phyloP scores from a whole-genome alignment of 1,139 yeast species.

The Sugiyamaella grinbergsii region DNA sequence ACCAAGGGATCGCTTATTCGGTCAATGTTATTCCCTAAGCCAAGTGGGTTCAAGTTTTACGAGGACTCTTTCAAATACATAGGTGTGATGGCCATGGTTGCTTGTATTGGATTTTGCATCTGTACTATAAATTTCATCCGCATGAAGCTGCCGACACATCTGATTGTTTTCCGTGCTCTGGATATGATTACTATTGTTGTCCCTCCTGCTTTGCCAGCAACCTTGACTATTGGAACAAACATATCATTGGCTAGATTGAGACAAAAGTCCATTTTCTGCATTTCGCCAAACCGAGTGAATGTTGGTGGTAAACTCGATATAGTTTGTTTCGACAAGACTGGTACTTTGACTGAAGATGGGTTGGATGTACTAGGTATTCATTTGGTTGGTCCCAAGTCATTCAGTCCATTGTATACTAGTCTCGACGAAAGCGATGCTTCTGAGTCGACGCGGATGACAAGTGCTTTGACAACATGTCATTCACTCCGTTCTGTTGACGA shows the following conservation, averaged over 20 bases:
- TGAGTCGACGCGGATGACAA: constrained; percentile 18
- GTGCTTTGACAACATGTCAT: constrained; percentile 79
- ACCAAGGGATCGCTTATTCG: constrained; percentile 95
- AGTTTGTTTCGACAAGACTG: constrained; percentile 94
- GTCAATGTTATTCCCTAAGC: constrained; percentile 95
- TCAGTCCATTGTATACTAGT: constrained; percentile 38
- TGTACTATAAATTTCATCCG: constrained; percentile 82
- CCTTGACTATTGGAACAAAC: constrained; percentile 92
- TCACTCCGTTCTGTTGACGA: constrained; percentile 77
- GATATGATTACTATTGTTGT: constrained; percentile 95
- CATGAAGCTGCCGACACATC: constrained; percentile 65
- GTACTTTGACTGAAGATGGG: constrained; percentile 96
- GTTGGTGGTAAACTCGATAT: constrained; percentile 92
- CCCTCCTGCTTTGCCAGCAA: constrained; percentile 98
- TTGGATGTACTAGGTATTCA: constrained; percentile 89
- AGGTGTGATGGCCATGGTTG: constrained; percentile 90
- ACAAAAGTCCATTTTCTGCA: constrained; percentile 72
- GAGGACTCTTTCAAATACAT: constrained; percentile 93
- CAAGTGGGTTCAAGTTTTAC: constrained; percentile 89
- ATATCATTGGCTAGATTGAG: constrained; percentile 82
- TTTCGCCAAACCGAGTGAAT: constrained; percentile 90
- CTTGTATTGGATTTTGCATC: constrained; percentile 77
- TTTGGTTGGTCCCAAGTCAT: constrained; percentile 48
- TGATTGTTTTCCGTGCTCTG: constrained; percentile 83
- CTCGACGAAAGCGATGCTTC: constrained; percentile 10